Evolutionary conservation across 495 filamentous ascomycete genomes (phyloP).

Genomic region (Aspergillus bridgeri): DNA sequence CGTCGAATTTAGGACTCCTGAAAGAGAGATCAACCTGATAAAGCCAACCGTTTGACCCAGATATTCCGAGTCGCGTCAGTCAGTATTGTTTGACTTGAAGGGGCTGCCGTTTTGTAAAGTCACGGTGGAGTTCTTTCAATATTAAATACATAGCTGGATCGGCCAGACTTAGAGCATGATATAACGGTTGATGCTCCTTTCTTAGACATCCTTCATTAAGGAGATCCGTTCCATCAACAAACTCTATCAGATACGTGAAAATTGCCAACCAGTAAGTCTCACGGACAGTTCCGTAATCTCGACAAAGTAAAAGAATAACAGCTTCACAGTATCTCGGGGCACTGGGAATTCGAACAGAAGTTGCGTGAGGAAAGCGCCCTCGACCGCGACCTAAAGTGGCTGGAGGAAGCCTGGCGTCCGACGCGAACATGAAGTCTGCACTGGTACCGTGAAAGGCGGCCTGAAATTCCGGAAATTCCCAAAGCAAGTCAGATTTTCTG

Average conservation of each 20-base stretch:
- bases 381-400: conserved; percentile 20
- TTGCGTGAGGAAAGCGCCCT: conserved; percentile 19
- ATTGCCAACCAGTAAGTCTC: conserved; percentile 25
- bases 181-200: conserved; percentile 19
- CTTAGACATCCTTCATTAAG: conserved; percentile 19
- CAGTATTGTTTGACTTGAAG: background rate
- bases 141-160: conserved; percentile 20
- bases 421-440: conserved; percentile 14
- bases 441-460: background rate
- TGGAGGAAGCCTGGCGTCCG: conserved; percentile 20
- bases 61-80: background rate
- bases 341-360: conserved; percentile 19
- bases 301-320: conserved; percentile 25
- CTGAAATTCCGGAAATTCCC: conserved; percentile 21
- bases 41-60: no score
- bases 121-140: conserved; percentile 17
- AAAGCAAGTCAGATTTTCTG: conserved; percentile 23
- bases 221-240: conserved; percentile 24
- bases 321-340: conserved; percentile 24
- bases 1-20: conserved; percentile 2
- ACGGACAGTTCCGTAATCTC: conserved; percentile 14
- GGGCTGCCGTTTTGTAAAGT: conserved; percentile 6
- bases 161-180: conserved; percentile 19
- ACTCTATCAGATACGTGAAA: conserved; percentile 25
- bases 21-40: no score